These are phyloP conservation scores for Arachis hypogaea DNA, from an alignment of 306 rosid species.

Conservation along the genomic window DNA sequence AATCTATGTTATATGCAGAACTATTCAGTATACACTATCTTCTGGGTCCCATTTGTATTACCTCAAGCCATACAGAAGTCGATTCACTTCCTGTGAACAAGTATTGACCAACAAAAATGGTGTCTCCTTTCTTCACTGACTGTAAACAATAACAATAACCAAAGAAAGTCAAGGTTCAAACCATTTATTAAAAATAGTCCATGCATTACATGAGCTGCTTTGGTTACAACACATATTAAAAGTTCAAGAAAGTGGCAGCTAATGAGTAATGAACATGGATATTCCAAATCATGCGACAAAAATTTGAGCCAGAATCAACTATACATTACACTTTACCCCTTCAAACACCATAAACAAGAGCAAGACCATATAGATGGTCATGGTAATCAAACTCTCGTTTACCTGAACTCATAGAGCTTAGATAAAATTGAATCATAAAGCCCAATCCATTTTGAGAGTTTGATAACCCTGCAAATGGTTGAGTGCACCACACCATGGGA, in stretches of 20 bases:
- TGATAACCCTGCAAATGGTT: no score
- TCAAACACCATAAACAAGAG: conserved; percentile 6
- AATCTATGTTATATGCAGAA: conserved; percentile 20
- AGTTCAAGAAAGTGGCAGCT: not conserved
- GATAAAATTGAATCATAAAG: no score
- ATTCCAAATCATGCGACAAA: not conserved
- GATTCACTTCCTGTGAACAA: conserved; percentile 99
- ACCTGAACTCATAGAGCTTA: no score
- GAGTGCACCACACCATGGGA: not conserved
- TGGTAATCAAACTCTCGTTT: conserved; percentile 4
- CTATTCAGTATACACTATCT: not conserved
- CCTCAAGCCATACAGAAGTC: conserved; percentile 99
- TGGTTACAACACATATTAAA: not conserved
- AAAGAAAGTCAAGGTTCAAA: conserved; percentile 31
- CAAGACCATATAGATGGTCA: not conserved
- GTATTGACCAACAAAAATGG: conserved; percentile 93
- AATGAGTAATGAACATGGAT: not conserved
- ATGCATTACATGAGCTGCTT: conserved; percentile 4
- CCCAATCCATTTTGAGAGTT: no score
- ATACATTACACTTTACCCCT: not conserved
- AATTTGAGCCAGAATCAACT: not conserved
- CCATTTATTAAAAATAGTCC: conserved; percentile 1
- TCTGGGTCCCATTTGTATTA: conserved; percentile 32
- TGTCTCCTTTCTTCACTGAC: conserved; percentile 89
- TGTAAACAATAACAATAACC: conserved; percentile 45